phyloP scores from a whole-genome alignment of 257 asterid species.

The Fraxinus cuspidata region DNA sequence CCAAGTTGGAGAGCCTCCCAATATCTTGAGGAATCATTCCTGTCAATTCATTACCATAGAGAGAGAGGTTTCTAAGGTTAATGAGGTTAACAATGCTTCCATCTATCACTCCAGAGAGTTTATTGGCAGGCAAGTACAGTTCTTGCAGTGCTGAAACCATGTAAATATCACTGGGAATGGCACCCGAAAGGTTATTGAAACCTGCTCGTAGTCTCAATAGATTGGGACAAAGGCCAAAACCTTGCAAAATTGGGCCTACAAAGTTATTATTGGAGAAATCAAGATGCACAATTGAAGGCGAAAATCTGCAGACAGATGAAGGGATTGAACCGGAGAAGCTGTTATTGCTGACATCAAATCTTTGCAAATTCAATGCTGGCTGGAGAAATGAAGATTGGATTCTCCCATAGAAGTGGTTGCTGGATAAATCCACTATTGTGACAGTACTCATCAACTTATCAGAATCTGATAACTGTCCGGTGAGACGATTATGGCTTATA shows the following conservation, averaged over 20 bases:
- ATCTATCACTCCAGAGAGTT: constrained; percentile 58
- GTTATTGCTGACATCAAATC: constrained; percentile 74
- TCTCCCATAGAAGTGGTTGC: constrained; percentile 65
- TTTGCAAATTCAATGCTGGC: constrained; percentile 45
- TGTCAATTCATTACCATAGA: constrained; percentile 59
- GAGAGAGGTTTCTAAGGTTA: constrained; percentile 57
- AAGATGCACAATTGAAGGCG: constrained; percentile 44
- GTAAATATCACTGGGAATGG: constrained; percentile 64
- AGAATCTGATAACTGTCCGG: constrained; percentile 39
- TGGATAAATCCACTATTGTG: constrained; percentile 56
- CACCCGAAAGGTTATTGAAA: constrained; percentile 59
- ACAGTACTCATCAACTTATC: constrained; percentile 47
- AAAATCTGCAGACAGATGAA: constrained; percentile 44
- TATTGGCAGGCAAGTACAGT: constrained; percentile 66
- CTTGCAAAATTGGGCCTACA: constrained; percentile 53
- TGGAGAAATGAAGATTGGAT: constrained; percentile 48
- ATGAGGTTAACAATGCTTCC: constrained; percentile 49
- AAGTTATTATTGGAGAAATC: constrained; percentile 82
- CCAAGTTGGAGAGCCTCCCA: constrained; percentile 65
- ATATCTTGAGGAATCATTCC: constrained; percentile 68
- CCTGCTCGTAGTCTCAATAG: constrained; percentile 69
- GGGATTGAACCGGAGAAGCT: constrained; percentile 73
- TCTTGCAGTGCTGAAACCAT: constrained; percentile 51
- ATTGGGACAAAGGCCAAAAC: constrained; percentile 51
- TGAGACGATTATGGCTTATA: constrained; percentile 69